Percentiles rank a stretch among this genome's conserved stretches.
phyloP scores from a whole-genome alignment of 768 basidiomycete species.

The Mycena polygramma region DNA sequence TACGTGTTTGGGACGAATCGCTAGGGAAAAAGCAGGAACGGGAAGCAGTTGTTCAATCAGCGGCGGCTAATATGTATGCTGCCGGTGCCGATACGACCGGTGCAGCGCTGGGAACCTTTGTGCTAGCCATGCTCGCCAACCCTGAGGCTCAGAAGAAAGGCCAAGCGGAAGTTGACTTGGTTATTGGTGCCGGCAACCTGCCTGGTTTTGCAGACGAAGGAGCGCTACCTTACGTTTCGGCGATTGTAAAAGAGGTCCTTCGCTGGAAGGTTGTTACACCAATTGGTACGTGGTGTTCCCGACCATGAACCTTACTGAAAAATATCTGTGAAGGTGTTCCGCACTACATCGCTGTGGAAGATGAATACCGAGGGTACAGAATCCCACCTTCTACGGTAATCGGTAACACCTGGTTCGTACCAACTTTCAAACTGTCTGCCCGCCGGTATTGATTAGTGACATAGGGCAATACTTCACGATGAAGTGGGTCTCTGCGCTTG shows the following conservation, averaged over 20 bases:
- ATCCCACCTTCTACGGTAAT: constrained; percentile 48
- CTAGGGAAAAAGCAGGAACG: background rate
- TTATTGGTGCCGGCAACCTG: constrained; percentile 49
- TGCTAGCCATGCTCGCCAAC: constrained; percentile 52
- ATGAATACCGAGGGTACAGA: constrained; percentile 45
- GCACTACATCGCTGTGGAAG: constrained; percentile 33
- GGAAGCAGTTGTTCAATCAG: constrained; percentile 6
- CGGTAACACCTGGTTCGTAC: constrained; percentile 45
- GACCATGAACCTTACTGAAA: background rate
- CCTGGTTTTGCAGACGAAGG: constrained; percentile 49
- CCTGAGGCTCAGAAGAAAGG: constrained; percentile 51
- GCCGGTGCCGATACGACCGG: constrained; percentile 53
- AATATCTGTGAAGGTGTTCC: constrained; percentile 3
- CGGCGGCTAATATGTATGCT: constrained; percentile 16
- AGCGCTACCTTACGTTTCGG: constrained; percentile 50
- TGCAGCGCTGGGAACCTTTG: constrained; percentile 48
- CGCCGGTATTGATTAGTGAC: background rate
- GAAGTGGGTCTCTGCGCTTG: constrained; percentile 27
- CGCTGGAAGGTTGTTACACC: constrained; percentile 51
- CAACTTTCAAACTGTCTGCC: background rate
- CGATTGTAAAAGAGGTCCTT: constrained; percentile 51
- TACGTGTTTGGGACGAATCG: constrained; percentile 32
- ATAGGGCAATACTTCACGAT: constrained; percentile 31
- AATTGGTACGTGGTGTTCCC: constrained; percentile 43
- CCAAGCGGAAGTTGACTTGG: constrained; percentile 54